Base-by-base conservation (phyloP, 1,284 basidiomycete species). In the Cutaneotrichosporon sp. region DNA sequence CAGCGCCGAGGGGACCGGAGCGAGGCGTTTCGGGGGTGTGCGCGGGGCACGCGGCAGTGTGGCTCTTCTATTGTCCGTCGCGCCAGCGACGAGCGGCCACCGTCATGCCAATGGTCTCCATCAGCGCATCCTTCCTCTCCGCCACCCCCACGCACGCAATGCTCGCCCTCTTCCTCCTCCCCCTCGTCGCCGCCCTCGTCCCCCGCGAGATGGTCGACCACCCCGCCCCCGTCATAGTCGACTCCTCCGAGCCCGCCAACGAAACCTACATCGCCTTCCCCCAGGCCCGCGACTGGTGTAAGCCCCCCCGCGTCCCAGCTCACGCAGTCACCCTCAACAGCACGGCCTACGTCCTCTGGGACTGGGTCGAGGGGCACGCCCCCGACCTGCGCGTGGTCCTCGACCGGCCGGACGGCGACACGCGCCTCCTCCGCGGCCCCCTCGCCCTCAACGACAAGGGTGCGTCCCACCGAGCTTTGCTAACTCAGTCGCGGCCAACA, bases 401-500 rank as follows among this genome's bases (percentile, higher is more conserved):
- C 13, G 25, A 42, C 18, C 38, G 38, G 6, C 38, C 47, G 13
- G 25, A 50, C 27, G 18, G 18, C 18, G 25, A 50, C 27, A 18
- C 10, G 14, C 16, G 4, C 7, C 8, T 31, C 14, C 25, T 50
- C 14, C 7, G 13, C 3, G 47, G 47, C 9, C 47, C 47, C 14
- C 47, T 50, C 27, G 16, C 16, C 6, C 47, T 50, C 16, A 27
- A 50, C 27, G 47, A 50, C 25, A 50, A 50, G 18, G 18, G 47
- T 50, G 24, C 13, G 47, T 49, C n/a, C n/a, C 13, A 25, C 20
- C 20, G 14, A 31, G 47, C 9, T 29, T n/a, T n/a, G n/a, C n/a
- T 14, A 50, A 4, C 27, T n/a, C 47, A 50, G 47, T 50, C 47
- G 16, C 25, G 8, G 47, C 47, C 18, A 50, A 31, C 47, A 50